Percentiles rank a stretch among this genome's conserved stretches.
These are phyloP conservation scores for Olyra latifolia DNA, from an alignment of 176 grass and related monocot species.

Conservation along the genomic window DNA sequence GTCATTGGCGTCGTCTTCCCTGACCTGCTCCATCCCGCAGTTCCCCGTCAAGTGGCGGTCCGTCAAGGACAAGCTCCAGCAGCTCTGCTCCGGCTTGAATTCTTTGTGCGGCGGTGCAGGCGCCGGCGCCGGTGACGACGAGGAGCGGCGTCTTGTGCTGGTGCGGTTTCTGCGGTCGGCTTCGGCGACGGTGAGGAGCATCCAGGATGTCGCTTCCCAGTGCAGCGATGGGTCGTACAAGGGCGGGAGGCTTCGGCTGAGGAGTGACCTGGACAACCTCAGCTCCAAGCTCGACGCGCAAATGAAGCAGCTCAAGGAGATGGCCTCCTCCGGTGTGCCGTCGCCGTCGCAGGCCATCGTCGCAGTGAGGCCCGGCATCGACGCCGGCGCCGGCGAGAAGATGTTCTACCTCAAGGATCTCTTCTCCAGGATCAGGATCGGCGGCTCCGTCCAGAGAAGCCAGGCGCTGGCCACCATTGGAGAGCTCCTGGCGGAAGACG, in stretches of 20 bases:
- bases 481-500: slow-evolving; percentile 67
- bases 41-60: slow-evolving; percentile 82
- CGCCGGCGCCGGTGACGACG: background rate
- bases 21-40: slow-evolving; percentile 40
- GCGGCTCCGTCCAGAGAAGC: slow-evolving; percentile 37
- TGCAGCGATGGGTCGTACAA: slow-evolving; percentile 61
- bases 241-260: slow-evolving; percentile 71
- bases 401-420: slow-evolving; percentile 78
- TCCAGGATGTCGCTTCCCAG: slow-evolving; percentile 36
- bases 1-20: slow-evolving; percentile 56
- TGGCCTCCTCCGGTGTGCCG: slow-evolving; percentile 27
- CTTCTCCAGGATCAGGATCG: slow-evolving; percentile 74
- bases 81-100: slow-evolving; percentile 44
- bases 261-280: slow-evolving; percentile 67
- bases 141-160: slow-evolving; percentile 5
- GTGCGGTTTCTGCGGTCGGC: slow-evolving; percentile 40
- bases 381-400: slow-evolving; percentile 59
- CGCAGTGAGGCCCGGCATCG: slow-evolving; percentile 42
- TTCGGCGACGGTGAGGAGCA: slow-evolving; percentile 42
- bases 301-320: slow-evolving; percentile 53
- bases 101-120: background rate
- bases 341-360: slow-evolving; percentile 60
- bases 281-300: slow-evolving; percentile 63
- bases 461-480: slow-evolving; percentile 58
- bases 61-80: slow-evolving; percentile 75